A percentile compares a stretch with the other conserved stretches of the same genome.
Evolutionary conservation across 2,329 filamentous ascomycete genomes (phyloP).

Genomic region (Colletotrichum chlorophyti): DNA sequence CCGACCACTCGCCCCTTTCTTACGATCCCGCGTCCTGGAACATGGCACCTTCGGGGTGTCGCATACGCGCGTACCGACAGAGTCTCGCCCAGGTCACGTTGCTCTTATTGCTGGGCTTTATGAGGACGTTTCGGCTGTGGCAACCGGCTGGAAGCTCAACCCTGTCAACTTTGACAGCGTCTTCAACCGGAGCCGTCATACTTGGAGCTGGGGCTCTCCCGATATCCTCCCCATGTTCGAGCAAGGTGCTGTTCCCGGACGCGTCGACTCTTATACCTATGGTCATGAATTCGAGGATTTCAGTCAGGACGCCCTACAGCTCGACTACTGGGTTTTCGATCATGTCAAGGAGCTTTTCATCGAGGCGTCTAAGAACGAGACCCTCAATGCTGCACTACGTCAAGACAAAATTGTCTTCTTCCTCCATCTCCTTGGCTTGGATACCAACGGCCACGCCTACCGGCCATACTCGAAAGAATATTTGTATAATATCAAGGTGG

Average conservation of each 20-base stretch:
- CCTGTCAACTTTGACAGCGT: conserved; percentile 98
- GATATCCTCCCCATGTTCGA: conserved; percentile 99
- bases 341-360: conserved; percentile 87
- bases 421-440: conserved; percentile 88
- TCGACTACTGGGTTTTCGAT: conserved; percentile 97
- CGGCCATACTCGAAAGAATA: conserved; percentile 96
- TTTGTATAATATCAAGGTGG: conserved; percentile 90
- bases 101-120: conserved; percentile 96
- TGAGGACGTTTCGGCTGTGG: conserved; percentile 96
- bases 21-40: conserved; percentile 86
- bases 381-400: conserved; percentile 73
- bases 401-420: conserved; percentile 95
- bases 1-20: conserved; percentile 85
- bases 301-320: conserved; percentile 77
- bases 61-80: conserved; percentile 94
- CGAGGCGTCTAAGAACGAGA: conserved; percentile 78
- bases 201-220: conserved; percentile 98
- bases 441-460: conserved; percentile 86
- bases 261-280: conserved; percentile 88
- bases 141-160: conserved; percentile 97
- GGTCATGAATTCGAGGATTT: conserved; percentile 88
- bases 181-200: conserved; percentile 95
- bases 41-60: conserved; percentile 97
- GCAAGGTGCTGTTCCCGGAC: conserved; percentile 84
- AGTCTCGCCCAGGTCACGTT: conserved; percentile 95